Conservation (phyloP, 2,329 filamentous ascomycete species). For the Fusarium newnesense region DNA sequence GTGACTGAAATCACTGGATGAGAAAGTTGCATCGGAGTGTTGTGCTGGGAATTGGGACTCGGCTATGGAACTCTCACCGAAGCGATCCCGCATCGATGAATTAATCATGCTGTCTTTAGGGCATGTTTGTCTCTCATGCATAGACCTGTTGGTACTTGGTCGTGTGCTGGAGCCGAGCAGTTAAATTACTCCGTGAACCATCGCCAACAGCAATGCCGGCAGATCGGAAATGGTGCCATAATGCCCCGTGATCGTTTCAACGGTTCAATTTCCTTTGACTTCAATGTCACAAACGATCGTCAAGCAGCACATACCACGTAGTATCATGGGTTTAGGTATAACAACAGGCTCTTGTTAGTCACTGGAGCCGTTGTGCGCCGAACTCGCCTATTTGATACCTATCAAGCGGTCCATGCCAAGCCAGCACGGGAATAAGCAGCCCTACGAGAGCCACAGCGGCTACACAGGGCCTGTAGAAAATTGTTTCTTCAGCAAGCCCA, state of each 20-base stretch:
- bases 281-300: slow-evolving; percentile 18
- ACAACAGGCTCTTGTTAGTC: neutral
- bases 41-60: neutral
- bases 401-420: slow-evolving; percentile 11
- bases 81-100: slow-evolving; percentile 17
- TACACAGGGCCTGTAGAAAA: slow-evolving; percentile 5
- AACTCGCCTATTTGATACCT: slow-evolving; percentile 35
- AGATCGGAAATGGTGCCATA: slow-evolving; percentile 33
- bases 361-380: slow-evolving; percentile 14
- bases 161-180: neutral
- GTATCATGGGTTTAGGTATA: neutral
- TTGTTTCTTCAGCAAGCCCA: neutral
- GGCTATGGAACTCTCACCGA: neutral
- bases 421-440: slow-evolving; percentile 25
- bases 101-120: neutral
- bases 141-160: neutral
- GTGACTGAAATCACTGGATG: neutral
- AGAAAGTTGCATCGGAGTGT: neutral
- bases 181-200: neutral
- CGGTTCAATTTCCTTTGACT: slow-evolving; percentile 23
- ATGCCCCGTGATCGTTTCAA: slow-evolving; percentile 25
- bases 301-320: slow-evolving; percentile 18
- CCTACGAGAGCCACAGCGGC: slow-evolving; percentile 39
- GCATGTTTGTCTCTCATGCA: neutral
- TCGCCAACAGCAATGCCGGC: neutral